A percentile compares a stretch with the other conserved stretches of the same genome.
Evolutionary conservation across 1,284 basidiomycete genomes (phyloP).

Genomic region (Erythrobasidium hasegawianum): DNA sequence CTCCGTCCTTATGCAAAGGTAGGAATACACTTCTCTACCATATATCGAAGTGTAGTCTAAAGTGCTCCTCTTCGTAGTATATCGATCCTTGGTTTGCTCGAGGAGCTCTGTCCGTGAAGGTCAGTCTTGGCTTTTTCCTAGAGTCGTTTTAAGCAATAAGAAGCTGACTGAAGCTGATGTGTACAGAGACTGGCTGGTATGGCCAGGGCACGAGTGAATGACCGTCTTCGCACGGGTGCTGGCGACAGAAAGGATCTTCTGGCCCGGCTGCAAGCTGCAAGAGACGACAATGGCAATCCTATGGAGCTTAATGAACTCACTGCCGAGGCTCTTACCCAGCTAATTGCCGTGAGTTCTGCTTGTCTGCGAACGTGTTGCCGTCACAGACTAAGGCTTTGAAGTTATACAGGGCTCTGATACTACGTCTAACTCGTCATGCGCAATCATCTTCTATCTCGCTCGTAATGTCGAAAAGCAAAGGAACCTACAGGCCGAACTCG

Average conservation of each 20-base stretch:
- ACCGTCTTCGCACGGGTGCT: constrained; percentile 62
- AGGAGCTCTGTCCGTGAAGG: constrained; percentile 65
- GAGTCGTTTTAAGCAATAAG: no score
- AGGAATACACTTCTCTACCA: constrained; percentile 48
- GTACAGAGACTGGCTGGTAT: constrained; percentile 66
- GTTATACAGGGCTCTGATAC: constrained; percentile 60
- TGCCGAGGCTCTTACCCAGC: constrained; percentile 77
- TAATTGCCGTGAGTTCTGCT: constrained; percentile 63
- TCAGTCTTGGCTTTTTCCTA: no score
- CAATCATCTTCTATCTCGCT: constrained; percentile 77
- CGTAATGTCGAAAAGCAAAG: constrained; percentile 62
- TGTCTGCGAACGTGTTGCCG: constrained; percentile 14
- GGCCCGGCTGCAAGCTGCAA: constrained; percentile 69
- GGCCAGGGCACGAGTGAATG: constrained; percentile 74
- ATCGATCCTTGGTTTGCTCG: constrained; percentile 67
- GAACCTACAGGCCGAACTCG: constrained; percentile 74
- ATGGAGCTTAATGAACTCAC: constrained; percentile 78
- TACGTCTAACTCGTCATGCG: constrained; percentile 79
- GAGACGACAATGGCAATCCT: constrained; percentile 70
- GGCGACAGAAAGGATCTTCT: constrained; percentile 67
- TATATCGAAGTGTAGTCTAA: not conserved
- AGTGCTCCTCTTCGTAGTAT: constrained; percentile 27
- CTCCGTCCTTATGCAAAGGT: constrained; percentile 62
- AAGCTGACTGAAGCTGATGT: no score
- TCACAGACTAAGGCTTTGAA: constrained; percentile 29